Evolutionary conservation across 2,329 filamentous ascomycete species (phyloP), one percentile per base, ranked within the genome.

Genomic region (Allantophomopsis lycopodina): DNA sequence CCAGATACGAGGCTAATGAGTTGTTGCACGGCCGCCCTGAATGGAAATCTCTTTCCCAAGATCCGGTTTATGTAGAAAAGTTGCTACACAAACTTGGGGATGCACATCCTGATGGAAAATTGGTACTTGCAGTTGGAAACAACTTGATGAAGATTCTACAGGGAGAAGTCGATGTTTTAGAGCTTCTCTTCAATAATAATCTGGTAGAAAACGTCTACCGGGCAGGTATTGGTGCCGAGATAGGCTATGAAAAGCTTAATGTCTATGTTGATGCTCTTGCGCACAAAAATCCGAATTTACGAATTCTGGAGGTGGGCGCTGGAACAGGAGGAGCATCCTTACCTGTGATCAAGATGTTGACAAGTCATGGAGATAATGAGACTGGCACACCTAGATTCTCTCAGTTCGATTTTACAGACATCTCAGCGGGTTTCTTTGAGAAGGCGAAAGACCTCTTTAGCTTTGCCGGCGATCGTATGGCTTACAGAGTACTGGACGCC

Each of bases 401-500:
- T 12, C 28, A 21, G 16, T 49, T 48, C 32, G 32, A 13, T 11
- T 49, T 42, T 37, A 50, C 47, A 3, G 47, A 50, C 33, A 42
- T 49, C 33, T 40, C 40, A 2, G 34, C 39, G 4, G 44, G 40
- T 4, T 51, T 60, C 41, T 61, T 62, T 37, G 51, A 51, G 37
- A 42, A 44, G 11, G 57, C 57, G 3, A 46, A 46, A 37, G 39
- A 43, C 10, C 31, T 30, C 10, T 41, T 43, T 16, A 30, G 2
- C 2, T 35, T 35, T 5, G 36, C 20, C 2, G 40, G 35, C 14
- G 13, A 37, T 33, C 40, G 43, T 5, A 52, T 61, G 40, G 47
- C 36, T 5, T 63, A 56, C 45, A 51, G 51, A 16, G 50, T 47
- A 2, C 49, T 63, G 2, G 52, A 62, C 20, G 47, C 61, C 7